Base-by-base conservation (phyloP, 2,329 filamentous ascomycete genomes). In the Bertia moriformis region DNA sequence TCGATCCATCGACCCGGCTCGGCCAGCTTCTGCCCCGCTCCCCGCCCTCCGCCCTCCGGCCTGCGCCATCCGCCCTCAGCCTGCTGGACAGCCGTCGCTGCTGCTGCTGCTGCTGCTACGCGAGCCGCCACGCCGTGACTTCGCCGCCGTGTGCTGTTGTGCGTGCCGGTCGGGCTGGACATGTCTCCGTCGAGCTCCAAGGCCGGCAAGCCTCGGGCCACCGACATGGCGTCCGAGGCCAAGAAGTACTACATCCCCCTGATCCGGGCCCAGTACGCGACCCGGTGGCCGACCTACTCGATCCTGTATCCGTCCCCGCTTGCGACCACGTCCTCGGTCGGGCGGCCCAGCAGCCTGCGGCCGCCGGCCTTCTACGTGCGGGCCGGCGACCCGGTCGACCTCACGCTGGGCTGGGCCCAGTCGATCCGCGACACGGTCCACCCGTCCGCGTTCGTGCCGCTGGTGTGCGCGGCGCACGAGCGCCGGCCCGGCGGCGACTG, bases 401-500 rank as follows among this genome's bases (percentile, higher is more conserved):
- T 66, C 30, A 73, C 78, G 17, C 58, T 83, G 22, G 62, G 69
- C 41, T 82, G 77, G 68, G 65, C 68, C 37, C 60, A 56, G 19
- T 55, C 59, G 15, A 47, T 46, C 38, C 49, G 50, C 10, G 59
- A 54, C 37, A 46, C 59, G 39, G 52, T 50, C 7, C 37, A 48
- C 15, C 41, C 38, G 33, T 18, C 57, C 38, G 49, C 61, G 27
- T 56, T 60, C 2, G 68, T 83, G 40, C 75, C 78, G 0, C 77
- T 84, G 42, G 72, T 85, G 44, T 84, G 80, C 46, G 71, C 76
- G 40, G 83, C 83, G 37, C 84, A 87, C 57, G 82, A 87, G 53
- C 82, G 79, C 51, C 67, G 79, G 27, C 69, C 82, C 1, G 83
- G 83, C 7, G 83, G 83, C n/a, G 81, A 87, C 52, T 88, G 83